A percentile compares a stretch with the other conserved stretches of the same genome.
Evolutionary conservation across 352 stramenopile genomes (phyloP).

Genomic region (Globisporangium paddicum): DNA sequence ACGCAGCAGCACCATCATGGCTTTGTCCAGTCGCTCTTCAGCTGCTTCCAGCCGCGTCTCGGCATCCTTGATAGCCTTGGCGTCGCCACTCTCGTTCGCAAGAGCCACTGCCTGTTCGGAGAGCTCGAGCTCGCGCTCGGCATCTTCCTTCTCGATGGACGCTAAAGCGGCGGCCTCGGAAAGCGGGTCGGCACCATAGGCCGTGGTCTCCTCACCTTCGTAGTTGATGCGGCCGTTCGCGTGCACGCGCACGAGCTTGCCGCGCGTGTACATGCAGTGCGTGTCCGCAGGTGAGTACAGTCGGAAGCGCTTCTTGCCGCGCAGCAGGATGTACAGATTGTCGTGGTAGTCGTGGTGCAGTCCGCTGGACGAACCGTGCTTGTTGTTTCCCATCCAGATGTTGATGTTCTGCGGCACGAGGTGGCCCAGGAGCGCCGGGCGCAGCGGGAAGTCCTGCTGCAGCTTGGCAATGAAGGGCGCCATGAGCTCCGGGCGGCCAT

Average conservation of each 20-base stretch:
- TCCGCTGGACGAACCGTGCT: conserved; percentile 79
- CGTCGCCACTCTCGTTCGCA: conserved; percentile 25
- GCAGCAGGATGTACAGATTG: conserved; percentile 96
- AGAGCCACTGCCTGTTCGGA: conserved; percentile 48
- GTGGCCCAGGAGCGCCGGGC: conserved; percentile 76
- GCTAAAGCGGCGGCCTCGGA: conserved; percentile 52
- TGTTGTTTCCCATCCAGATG: conserved; percentile 95
- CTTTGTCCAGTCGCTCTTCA: conserved; percentile 59
- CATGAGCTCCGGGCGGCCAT: conserved; percentile 77
- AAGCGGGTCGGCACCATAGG: conserved; percentile 66
- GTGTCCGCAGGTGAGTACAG: conserved; percentile 90
- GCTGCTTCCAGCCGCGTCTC: conserved; percentile 42
- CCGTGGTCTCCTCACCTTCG: conserved; percentile 74
- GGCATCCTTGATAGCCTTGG: conserved; percentile 36
- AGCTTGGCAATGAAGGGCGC: conserved; percentile 78
- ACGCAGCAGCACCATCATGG: conserved; percentile 75
- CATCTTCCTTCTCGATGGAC: conserved; percentile 53
- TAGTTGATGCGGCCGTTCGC: conserved; percentile 97
- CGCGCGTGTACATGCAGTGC: conserved; percentile 90
- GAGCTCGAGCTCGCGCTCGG: conserved; percentile 49
- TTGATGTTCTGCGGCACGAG: conserved; percentile 95
- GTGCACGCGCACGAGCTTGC: conserved; percentile 84
- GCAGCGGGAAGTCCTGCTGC: conserved; percentile 77
- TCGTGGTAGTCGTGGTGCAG: conserved; percentile 99
- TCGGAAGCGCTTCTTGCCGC: conserved; percentile 93